Base-by-base conservation (phyloP, 2,329 filamentous ascomycete species). In the Colletotrichum melonis region DNA sequence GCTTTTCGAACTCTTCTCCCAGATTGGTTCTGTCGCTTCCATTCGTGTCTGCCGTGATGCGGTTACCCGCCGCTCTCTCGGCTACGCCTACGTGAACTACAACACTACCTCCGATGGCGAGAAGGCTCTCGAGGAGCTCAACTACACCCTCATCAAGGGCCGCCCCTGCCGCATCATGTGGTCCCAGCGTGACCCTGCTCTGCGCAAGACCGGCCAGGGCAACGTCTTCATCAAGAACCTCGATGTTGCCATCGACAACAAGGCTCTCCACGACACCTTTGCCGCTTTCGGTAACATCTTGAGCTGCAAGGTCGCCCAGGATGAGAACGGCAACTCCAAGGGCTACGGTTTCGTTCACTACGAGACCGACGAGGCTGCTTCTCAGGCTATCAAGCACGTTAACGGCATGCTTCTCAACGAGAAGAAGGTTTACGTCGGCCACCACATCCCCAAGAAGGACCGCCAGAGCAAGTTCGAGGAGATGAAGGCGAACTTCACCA, bases 401-500 rank as follows among this genome's bases (percentile, higher is more conserved):
- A 99, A 99, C 85, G 97, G 97, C 84, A 99, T 99, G 97, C 89
- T 99, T 84, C 87, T 99, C 83, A 99, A 99, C 88, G 97, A 99
- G 91, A 99, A 99, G 93, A 99, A 99, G 91, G 97, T 99, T 77
- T 99, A 97, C 80, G 97, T 99, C 79, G 97, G 97, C 77, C 96
- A 98, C 87, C 97, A 99, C 88, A 98, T 99, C 81, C 95, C 97
- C 84, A 98, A 98, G 93, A 98, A 98, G 91, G 97, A 99, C 83
- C 96, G 97, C 80, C 97, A 98, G 91, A 98, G 95, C 94, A 99
- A 99, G 89, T 98, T 98, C 80, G 97, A 99, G 89, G 97, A 99
- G 90, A 99, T 99, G 96, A 99, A 99, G 93, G 97, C 97, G 85
- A 99, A 99, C 90, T 99, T 97, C 91, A 99, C 97, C 89, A 99